A percentile compares a stretch with the other conserved stretches of the same genome.
These are phyloP conservation scores for Starmerella bacillaris DNA, from an alignment of 805 yeast genomes.

Conservation along the genomic window DNA sequence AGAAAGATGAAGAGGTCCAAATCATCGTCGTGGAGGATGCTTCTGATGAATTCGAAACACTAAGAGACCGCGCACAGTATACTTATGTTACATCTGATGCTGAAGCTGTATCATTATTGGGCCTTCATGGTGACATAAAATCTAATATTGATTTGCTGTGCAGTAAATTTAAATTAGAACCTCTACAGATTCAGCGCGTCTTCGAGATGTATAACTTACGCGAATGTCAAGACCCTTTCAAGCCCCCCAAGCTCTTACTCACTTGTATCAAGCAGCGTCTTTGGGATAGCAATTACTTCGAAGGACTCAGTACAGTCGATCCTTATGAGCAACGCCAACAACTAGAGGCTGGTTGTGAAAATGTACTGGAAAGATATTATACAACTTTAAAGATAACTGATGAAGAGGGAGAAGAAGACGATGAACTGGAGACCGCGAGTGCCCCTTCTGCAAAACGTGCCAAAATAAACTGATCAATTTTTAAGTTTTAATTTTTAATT, in stretches of 20 bases:
- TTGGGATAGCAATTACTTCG: background rate
- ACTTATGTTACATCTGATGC: slow-evolving; percentile 26
- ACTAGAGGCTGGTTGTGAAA: too few species aligned
- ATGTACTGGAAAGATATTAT: too few species aligned
- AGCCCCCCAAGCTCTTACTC: background rate
- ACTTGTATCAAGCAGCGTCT: background rate
- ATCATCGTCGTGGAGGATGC: slow-evolving; percentile 92
- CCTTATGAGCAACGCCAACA: too few species aligned
- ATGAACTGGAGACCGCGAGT: too few species aligned
- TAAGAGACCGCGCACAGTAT: slow-evolving; percentile 71
- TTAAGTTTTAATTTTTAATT: too few species aligned
- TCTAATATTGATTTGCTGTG: too few species aligned
- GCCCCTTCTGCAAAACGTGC: too few species aligned
- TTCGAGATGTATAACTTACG: slow-evolving; percentile 51
- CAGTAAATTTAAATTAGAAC: slow-evolving; percentile 41
- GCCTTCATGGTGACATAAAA: too few species aligned
- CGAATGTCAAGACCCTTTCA: background rate
- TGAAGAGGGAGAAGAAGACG: too few species aligned
- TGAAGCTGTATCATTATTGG: background rate
- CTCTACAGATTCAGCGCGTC: slow-evolving; percentile 59
- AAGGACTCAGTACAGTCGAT: too few species aligned
- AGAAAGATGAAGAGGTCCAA: slow-evolving; percentile 31
- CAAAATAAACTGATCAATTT: too few species aligned
- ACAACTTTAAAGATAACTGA: too few species aligned
- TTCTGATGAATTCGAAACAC: slow-evolving; percentile 74